Conservation (phyloP, 345 rosid genomes). For the Salix caprea region DNA sequence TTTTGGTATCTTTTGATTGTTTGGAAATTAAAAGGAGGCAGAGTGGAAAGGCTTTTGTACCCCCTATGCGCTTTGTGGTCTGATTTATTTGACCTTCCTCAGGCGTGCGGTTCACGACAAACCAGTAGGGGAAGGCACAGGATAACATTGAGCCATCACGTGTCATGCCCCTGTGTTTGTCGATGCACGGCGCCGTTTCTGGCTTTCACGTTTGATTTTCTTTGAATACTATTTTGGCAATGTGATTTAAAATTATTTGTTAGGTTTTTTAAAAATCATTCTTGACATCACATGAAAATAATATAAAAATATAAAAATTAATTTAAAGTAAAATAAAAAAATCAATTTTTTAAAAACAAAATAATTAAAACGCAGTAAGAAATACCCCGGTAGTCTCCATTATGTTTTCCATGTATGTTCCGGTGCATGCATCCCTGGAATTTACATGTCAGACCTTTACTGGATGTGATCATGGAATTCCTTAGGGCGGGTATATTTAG, state of each 20-base stretch:
- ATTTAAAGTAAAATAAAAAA: no score
- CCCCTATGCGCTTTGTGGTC: constrained; percentile 25
- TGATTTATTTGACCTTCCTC: constrained; percentile 47
- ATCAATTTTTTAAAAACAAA: no score
- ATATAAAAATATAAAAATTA: no score
- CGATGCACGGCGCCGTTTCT: constrained; percentile 36
- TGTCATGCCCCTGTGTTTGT: not conserved
- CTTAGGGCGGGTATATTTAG: not conserved
- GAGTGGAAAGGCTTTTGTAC: not conserved
- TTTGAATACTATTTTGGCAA: no score
- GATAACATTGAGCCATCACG: constrained; percentile 15
- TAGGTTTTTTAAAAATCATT: no score
- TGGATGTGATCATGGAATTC: not conserved
- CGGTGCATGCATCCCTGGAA: not conserved
- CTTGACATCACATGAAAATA: no score
- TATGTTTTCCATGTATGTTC: not conserved
- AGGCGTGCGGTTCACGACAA: constrained; percentile 73
- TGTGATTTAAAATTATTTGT: no score
- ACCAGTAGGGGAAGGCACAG: constrained; percentile 23
- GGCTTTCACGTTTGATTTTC: not conserved
- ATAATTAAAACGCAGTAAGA: no score
- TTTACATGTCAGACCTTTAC: no score
- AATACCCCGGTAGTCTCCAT: not conserved
- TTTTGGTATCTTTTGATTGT: not conserved
- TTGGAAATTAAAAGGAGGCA: not conserved